phyloP scores from a whole-genome alignment of 768 basidiomycete species.

The Lentinus brumalis region DNA sequence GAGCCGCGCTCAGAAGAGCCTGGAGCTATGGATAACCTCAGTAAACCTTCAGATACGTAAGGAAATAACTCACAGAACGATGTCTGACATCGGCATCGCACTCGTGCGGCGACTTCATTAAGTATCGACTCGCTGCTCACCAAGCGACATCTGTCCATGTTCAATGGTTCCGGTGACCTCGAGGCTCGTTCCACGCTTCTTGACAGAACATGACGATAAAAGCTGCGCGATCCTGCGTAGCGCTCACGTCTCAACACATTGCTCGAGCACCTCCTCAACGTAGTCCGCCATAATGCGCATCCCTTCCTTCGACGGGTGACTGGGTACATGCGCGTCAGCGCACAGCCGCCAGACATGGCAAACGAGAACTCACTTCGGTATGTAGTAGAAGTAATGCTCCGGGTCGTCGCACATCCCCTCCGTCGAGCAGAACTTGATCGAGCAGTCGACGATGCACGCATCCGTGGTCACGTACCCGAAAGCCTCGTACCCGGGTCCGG shows the following conservation, averaged over 20 bases:
- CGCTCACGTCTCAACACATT: constrained; percentile 26
- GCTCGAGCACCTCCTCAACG: constrained; percentile 41
- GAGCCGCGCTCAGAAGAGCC: too few species aligned
- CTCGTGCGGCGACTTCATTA: too few species aligned
- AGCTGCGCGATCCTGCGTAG: too few species aligned
- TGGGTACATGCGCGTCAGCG: constrained; percentile 15
- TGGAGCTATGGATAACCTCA: too few species aligned
- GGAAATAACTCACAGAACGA: too few species aligned
- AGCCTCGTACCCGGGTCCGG: constrained; percentile 42
- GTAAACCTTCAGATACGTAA: too few species aligned
- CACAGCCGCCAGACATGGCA: neutral
- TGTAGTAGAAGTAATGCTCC: constrained; percentile 56
- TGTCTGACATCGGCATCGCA: too few species aligned
- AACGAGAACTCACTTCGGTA: constrained; percentile 40
- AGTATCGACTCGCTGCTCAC: too few species aligned
- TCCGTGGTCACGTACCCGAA: constrained; percentile 50
- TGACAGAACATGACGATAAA: too few species aligned
- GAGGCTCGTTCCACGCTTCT: too few species aligned
- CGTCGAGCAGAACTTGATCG: constrained; percentile 17
- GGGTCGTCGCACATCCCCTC: constrained; percentile 30
- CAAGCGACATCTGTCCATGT: too few species aligned
- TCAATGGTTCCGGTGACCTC: too few species aligned
- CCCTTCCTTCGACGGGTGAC: constrained; percentile 53
- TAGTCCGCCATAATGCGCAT: constrained; percentile 57
- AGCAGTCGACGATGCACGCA: constrained; percentile 21